Evolutionary conservation across 2,329 filamentous ascomycete species (phyloP), one percentile per base, ranked within the genome.

Genomic region (Penicillium sp.): DNA sequence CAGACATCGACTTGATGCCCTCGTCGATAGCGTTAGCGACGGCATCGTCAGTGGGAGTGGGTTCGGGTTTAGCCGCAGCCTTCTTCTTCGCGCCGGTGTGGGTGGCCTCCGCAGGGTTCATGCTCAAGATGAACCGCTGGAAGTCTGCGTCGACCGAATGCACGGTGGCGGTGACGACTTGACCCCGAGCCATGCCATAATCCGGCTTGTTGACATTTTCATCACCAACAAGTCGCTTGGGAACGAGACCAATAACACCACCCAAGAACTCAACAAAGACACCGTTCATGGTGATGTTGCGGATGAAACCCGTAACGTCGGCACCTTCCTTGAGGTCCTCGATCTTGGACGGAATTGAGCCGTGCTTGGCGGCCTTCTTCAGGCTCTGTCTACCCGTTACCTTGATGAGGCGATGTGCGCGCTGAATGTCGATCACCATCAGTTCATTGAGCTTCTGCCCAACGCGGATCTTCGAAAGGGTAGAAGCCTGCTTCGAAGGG

Each of bases 241-340:
- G 88, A 28, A 96, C 73, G 35, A 96, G 72, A 13, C 87, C 91
- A 40, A 82, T 85, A 17, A 95, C 71, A 31, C 80, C 82, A 59
- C 83, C 85, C 34, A 83, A 82, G 66, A 96, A 96, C 62, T 94
- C 85, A n/a, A 96, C 80, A 61, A 95, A 97, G 10, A 90, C 77
- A 39, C 87, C 88, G 8, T 85, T 87, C 2, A 80, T 73, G 0
- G 88, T 90, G 45, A 95, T 85, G 61, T 93, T 94, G 52, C 84
- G 83, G 24, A 97, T 82, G 60, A 91, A 95, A 5, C 90, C 91
- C 51, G 82, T 79, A 6, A 88, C 78, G 21, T 81, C 72, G 32
- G 79, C 76, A 26, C 86, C 86, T 55, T 85, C 77, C 55, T 82
- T 79, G 19, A 88, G 77, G 56, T 91, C 81, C 21, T 85, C 82